Evolutionary conservation across 257 asterid genomes (phyloP), one percentile per base, ranked within the genome.

Genomic region (Ilex asprella): DNA sequence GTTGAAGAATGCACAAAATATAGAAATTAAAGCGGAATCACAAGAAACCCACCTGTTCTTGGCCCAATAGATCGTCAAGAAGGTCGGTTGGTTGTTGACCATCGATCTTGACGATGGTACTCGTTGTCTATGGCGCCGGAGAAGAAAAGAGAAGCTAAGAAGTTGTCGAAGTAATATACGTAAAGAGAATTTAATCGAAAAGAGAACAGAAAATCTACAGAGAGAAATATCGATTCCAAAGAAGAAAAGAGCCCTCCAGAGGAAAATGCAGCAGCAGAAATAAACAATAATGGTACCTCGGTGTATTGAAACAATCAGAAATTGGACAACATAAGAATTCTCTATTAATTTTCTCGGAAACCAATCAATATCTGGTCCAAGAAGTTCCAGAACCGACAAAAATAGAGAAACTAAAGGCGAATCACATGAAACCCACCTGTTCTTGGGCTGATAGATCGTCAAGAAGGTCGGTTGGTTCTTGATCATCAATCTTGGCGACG

Each of bases 91-190:
- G 27, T 21, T 21, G 27, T 21, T 56, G 69, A 59, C 10, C 78
- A 59, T 62, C 76, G 71, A 69, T 64, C 76, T 77, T 81, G 31
- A 58, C 62, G 50, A 62, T 27, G 31, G 82, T 62, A 67, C 91
- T 74, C 27, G 1, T 56, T 29, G 64, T 58, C 31, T 16, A 55
- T 59, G 58, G 41, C 55, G 3, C 72, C 44, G 59, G 67, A 35
- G 41, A 35, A 35, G 8, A 35, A 60, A 74, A 66, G 54, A 49
- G 27, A 21, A 21, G 27, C 27, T 21, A 21, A 21, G 27, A 21
- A 21, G 27, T 21, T 21, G 27, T 21, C 27, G 27, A 21, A 21
- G 27, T 21, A 21, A 21, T 21, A 21, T 21, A 21, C 27, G 1
- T 21, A 21, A 21, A 1, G 27, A 21, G 27, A 21, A 21, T 21